These are phyloP conservation scores for Eimeria zaria DNA, from an alignment of 169 alveolate species.

Conservation along the genomic window DNA sequence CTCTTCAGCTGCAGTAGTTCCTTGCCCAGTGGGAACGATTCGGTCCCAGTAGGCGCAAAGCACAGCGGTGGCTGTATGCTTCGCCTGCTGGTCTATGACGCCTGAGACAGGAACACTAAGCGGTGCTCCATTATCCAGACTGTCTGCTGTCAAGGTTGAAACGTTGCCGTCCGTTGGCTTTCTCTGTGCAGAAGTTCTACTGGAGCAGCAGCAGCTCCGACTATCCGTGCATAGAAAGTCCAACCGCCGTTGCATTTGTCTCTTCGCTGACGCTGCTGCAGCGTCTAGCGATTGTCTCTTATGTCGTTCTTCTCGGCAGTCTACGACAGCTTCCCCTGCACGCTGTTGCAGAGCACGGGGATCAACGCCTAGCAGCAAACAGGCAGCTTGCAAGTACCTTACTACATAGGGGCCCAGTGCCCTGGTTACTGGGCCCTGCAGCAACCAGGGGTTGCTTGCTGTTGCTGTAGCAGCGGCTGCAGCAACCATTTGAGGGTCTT, in stretches of 20 bases:
- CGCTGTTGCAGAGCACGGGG: conserved; percentile 5
- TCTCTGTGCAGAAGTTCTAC: not conserved
- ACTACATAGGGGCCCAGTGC: conserved; percentile 51
- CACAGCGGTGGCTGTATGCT: conserved; percentile 34
- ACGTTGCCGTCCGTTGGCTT: not conserved
- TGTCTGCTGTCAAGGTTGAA: not conserved
- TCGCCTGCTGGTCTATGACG: not conserved
- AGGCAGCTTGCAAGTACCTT: conserved; percentile 48
- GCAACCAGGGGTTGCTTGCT: conserved; percentile 73
- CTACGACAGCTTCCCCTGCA: conserved; percentile 39
- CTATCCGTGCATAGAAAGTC: not conserved
- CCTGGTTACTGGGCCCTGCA: not conserved
- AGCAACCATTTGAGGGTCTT: not conserved
- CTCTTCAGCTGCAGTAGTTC: not conserved
- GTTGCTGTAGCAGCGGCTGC: conserved; percentile 23
- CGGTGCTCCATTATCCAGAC: not conserved
- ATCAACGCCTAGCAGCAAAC: conserved; percentile 50
- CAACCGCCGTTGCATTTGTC: conserved; percentile 42
- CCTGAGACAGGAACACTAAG: not conserved
- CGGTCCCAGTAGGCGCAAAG: conserved; percentile 53
- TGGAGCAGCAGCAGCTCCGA: conserved; percentile 60
- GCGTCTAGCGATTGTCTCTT: conserved; percentile 46
- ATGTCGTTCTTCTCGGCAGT: conserved; percentile 51
- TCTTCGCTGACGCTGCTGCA: conserved; percentile 42
- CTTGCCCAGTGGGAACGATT: conserved; percentile 14